Evolutionary conservation across 352 stramenopile species (phyloP).

Genomic region (Globisporangium sylvaticum): DNA sequence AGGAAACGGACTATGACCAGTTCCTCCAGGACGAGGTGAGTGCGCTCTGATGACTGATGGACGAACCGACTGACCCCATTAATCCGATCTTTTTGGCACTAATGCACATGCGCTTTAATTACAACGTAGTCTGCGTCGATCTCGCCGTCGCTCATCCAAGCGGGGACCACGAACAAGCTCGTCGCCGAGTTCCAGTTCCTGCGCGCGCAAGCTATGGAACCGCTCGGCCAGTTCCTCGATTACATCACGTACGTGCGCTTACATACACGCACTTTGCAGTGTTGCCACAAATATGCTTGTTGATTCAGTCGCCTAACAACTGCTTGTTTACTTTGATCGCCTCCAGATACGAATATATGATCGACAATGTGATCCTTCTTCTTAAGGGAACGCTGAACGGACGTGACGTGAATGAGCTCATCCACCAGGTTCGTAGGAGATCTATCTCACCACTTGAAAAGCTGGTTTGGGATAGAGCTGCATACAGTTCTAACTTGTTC

Average conservation of each 20-base stretch:
- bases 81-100: constrained; percentile 28
- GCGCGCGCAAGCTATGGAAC: constrained; percentile 94
- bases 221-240: constrained; percentile 96
- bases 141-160: constrained; percentile 78
- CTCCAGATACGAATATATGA: constrained; percentile 98
- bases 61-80: constrained; percentile 17
- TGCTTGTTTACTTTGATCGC: neutral
- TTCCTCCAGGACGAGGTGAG: constrained; percentile 92
- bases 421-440: constrained; percentile 71
- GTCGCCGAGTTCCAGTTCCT: constrained; percentile 97
- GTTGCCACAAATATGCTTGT: neutral
- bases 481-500: neutral
- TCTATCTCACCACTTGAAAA: neutral
- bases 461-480: too few relatives aligned
- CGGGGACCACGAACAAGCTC: constrained; percentile 86
- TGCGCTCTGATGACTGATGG: neutral
- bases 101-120: neutral
- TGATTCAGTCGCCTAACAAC: neutral
- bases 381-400: constrained; percentile 97
- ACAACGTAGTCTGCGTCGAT: constrained; percentile 47
- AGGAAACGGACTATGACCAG: constrained; percentile 98
- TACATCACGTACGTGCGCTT: constrained; percentile 93
- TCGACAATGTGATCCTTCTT: constrained; percentile 99
- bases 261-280: neutral
- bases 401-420: constrained; percentile 96